Evolutionary conservation across 2,329 filamentous ascomycete genomes (phyloP).

Genomic region (Mycocentrospora acerina): DNA sequence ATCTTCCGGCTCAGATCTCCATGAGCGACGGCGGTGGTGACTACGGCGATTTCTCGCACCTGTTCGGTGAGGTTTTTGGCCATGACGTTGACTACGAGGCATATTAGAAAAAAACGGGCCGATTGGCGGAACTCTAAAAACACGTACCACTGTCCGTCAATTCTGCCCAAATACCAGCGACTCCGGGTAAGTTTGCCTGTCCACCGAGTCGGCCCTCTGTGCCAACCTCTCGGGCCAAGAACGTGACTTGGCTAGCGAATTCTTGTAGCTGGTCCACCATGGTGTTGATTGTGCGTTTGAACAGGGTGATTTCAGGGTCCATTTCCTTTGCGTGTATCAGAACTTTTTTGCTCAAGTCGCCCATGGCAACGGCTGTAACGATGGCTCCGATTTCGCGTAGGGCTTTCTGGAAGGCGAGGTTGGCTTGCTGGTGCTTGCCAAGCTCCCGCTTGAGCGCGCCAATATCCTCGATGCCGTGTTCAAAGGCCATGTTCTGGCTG

Average conservation of each 20-base stretch:
- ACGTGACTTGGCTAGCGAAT: constrained; percentile 94
- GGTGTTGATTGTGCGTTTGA: constrained; percentile 97
- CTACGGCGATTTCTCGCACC: constrained; percentile 94
- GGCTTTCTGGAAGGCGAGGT: constrained; percentile 97
- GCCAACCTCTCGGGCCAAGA: constrained; percentile 91
- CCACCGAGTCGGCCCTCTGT: constrained; percentile 93
- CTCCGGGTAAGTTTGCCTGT: constrained; percentile 89
- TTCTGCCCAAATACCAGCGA: constrained; percentile 97
- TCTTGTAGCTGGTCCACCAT: constrained; percentile 99
- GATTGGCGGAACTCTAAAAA: constrained; percentile 15
- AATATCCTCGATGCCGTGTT: constrained; percentile 79
- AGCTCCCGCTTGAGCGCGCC: constrained; percentile 88
- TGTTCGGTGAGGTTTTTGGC: constrained; percentile 97
- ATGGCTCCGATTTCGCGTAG: constrained; percentile 96
- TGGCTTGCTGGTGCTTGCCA: constrained; percentile 96
- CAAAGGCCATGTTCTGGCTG: constrained; percentile 78
- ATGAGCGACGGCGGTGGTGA: constrained; percentile 91
- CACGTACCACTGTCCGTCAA: constrained; percentile 63
- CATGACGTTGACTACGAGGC: constrained; percentile 81
- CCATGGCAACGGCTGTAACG: constrained; percentile 91
- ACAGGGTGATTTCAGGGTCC: constrained; percentile 96
- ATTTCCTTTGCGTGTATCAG: constrained; percentile 94
- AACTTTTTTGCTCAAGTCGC: constrained; percentile 95
- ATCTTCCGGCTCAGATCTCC: constrained; percentile 97
- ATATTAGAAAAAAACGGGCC: constrained; percentile 29